Base-by-base conservation (phyloP, 352 stramenopile species). In the Phytophthora parvispora region DNA sequence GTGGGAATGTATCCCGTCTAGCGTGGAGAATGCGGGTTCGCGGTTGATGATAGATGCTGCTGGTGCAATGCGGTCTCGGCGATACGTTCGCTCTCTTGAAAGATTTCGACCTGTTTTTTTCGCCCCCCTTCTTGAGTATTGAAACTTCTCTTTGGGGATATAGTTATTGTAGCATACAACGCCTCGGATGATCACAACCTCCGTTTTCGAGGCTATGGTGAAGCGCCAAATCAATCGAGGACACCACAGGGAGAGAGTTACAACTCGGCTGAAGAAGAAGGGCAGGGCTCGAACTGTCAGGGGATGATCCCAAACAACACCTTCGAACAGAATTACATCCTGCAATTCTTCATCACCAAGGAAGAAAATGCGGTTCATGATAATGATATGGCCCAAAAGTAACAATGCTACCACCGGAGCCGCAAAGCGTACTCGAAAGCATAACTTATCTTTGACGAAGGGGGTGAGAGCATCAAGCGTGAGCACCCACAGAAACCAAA, bases 401-500 rank as follows among this genome's bases (percentile, higher is more conserved):
- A 67, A 20, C 2, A 71, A 25, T 10, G 43, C 42, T 4, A 60
- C 62, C 12, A 75, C 50, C 2, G 42, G 55, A 13, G 49, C 60
- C 48, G 55, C 61, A 24, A 67, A 47, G 16, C 40, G 16, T n/a
- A 25, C 2, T 2, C n/a, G 67, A 49, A 66, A 84, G 0, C 66
- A 34, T 3, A 85, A 52, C 34, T 73, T 78, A n/a, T 58, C 38
- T 45, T 55, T 69, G 36, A 83, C 69, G 8, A 76, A 27, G 1
- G 75, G 68, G 7, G 72, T 77, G 8, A 79, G 69, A 1, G 72
- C 69, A 48, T 83, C 74, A 6, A 83, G 55, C 12, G 51, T 79
- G 28, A 77, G 29, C 1, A 56, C 36, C 65, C 67, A 79, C 13
- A 67, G 50, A 25, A 75, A 69, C 74, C 71, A 83, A 7, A 60